Base-by-base conservation (phyloP, 257 asterid species). In the Solanum ahanhuiri region DNA sequence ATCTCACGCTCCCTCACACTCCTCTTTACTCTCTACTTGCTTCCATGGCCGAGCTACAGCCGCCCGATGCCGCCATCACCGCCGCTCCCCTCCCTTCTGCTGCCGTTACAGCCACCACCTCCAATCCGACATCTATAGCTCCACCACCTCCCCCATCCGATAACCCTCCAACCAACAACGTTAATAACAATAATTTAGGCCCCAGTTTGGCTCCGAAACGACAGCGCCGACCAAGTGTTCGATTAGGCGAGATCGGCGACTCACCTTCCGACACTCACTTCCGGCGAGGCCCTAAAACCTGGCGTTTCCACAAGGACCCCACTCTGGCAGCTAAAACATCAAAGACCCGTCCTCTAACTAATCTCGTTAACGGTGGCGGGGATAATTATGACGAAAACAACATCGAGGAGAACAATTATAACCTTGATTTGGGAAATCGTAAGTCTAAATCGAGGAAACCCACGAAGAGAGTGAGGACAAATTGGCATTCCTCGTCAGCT, bases 221-320 rank as follows among this genome's bases (percentile, higher is more conserved):
- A 12, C 99, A 95, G 92, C 98, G 99, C 88, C 97, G 99, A 28
- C 99, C 99, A 83, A 96, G 98, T 90, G 98, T 96, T 87, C 94
- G 99, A 60, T 91, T 96, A 64, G 99, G 99, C 33, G 99, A 96
- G 93, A 96, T 96, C 93, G 99, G 99, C 22, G 95, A 94, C 85
- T 93, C 94, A 6, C 89, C 96, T 22, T 93, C 87, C 85, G 99
- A 96, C 35, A 84, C 93, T 28, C 94, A 88, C 84, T 87, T 86
- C n/a, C 91, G 97, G 7, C 89, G 93, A 5, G 96, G 95, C 60
- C 90, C 92, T 85, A 94, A 91, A 82, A 69, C 94, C 3, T 93
- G 98, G 98, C 93, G 96, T 31, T 94, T 87, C 89, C 98, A 94
- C 89, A 95, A 93, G 85, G 94, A 95, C 92, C 98, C 98, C 0